A percentile compares a stretch with the other conserved stretches of the same genome.
These are phyloP conservation scores for Russula griseocarnosa DNA, from an alignment of 768 basidiomycete genomes.

Conservation along the genomic window DNA sequence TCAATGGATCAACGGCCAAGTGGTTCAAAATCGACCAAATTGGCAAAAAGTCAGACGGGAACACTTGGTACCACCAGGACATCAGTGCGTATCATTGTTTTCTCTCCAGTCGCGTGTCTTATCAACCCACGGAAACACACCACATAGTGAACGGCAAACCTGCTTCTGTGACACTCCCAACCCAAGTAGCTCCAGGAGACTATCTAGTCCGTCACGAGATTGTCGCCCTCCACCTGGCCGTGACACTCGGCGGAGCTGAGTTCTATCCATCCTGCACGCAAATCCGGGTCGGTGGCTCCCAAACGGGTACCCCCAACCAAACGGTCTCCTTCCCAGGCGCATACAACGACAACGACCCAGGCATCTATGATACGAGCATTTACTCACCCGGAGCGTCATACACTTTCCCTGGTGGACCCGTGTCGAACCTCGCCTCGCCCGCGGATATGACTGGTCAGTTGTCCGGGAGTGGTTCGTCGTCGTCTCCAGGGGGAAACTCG, in stretches of 20 bases:
- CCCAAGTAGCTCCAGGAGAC: constrained; percentile 56
- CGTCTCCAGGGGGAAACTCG: background rate
- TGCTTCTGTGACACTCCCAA: constrained; percentile 35
- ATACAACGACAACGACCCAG: constrained; percentile 66
- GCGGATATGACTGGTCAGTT: background rate
- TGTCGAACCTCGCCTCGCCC: constrained; percentile 27
- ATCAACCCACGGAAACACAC: background rate
- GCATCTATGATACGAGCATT: constrained; percentile 55
- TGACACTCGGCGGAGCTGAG: constrained; percentile 59
- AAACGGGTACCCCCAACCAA: constrained; percentile 49
- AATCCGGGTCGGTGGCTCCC: constrained; percentile 50
- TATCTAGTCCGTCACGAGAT: constrained; percentile 79
- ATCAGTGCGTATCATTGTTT: constrained; percentile 30
- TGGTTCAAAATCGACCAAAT: constrained; percentile 62
- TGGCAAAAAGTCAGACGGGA: constrained; percentile 30
- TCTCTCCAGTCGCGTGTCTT: background rate
- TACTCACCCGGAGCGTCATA: constrained; percentile 4
- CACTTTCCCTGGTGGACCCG: constrained; percentile 23
- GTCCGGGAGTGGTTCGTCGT: background rate
- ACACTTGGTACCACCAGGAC: constrained; percentile 34
- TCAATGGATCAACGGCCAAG: constrained; percentile 53
- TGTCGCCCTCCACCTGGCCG: constrained; percentile 68
- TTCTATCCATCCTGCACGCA: constrained; percentile 74
- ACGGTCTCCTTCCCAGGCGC: constrained; percentile 69
- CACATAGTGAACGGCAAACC: constrained; percentile 31